Conservation (phyloP, 2,329 filamentous ascomycete species). For the Pseudocercospora fijiensis region DNA sequence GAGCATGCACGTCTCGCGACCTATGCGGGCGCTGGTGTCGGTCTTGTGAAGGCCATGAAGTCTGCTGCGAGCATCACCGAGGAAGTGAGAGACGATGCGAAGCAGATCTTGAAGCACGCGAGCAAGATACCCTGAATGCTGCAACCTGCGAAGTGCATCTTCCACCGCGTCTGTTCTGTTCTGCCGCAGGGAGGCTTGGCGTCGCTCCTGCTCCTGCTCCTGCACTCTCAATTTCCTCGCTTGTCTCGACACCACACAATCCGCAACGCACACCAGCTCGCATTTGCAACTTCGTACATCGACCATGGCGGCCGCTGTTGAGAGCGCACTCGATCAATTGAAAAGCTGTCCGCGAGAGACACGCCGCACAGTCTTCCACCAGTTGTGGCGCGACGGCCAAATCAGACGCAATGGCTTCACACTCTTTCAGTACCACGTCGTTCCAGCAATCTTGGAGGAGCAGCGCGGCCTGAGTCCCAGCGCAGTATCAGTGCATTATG, state of each 20-base stretch:
- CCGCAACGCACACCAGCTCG: neutral
- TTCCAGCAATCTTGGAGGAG: neutral
- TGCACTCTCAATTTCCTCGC: neutral
- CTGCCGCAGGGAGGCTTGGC: neutral
- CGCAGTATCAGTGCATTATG: slow-evolving; percentile 9
- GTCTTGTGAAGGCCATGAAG: slow-evolving; percentile 54
- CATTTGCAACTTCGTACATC: neutral
- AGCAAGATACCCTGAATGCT: slow-evolving; percentile 10
- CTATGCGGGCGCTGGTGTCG: slow-evolving; percentile 63
- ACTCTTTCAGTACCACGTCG: slow-evolving; percentile 10
- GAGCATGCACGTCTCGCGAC: slow-evolving; percentile 57
- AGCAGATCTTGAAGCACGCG: slow-evolving; percentile 34
- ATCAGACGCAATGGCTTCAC: slow-evolving; percentile 9
- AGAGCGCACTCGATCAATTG: neutral
- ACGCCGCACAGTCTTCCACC: neutral
- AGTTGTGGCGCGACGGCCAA: neutral
- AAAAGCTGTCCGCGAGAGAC: neutral
- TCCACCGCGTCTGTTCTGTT: neutral
- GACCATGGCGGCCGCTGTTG: neutral
- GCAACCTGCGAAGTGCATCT: neutral
- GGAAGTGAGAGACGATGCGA: slow-evolving; percentile 46
- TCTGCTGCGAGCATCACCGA: slow-evolving; percentile 54
- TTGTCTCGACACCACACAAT: neutral
- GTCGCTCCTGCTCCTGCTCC: neutral
- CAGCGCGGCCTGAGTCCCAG: neutral